phyloP scores from a whole-genome alignment of 2,329 filamentous ascomycete genomes.

The Colletotrichum sp. region DNA sequence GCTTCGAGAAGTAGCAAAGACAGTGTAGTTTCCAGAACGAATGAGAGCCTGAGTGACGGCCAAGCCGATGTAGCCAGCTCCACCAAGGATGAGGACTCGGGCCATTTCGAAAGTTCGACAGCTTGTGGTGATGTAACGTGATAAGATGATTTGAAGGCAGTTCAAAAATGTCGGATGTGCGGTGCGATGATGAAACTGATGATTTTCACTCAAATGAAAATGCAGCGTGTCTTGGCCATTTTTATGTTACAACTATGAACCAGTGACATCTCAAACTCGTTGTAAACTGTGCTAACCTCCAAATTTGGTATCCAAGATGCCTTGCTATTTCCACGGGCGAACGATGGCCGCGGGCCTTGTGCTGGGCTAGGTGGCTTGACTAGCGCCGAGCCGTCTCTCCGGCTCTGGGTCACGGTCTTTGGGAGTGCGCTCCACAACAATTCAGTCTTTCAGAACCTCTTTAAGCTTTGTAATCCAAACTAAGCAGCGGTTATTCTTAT shows the following conservation, averaged over 20 bases:
- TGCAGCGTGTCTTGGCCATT: background rate
- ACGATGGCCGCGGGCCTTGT: background rate
- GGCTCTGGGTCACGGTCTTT: background rate
- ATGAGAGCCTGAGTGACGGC: background rate
- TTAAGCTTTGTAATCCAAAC: background rate
- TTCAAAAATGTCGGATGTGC: background rate
- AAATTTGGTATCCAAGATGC: background rate
- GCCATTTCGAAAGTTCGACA: background rate
- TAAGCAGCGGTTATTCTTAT: background rate
- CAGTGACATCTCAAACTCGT: background rate
- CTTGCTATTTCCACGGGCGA: background rate
- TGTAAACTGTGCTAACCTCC: rapidly evolving
- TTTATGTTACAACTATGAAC: background rate
- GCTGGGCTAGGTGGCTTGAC: background rate
- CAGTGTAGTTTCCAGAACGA: background rate
- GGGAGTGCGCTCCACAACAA: background rate
- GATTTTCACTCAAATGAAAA: background rate
- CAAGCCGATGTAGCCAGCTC: background rate
- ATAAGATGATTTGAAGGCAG: background rate
- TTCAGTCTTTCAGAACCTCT: background rate
- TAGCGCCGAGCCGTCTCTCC: background rate
- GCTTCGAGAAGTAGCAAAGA: background rate
- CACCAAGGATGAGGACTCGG: background rate
- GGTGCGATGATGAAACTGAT: background rate
- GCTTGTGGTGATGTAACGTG: background rate